These are phyloP conservation scores for Alternaria postmessia DNA, from an alignment of 2,329 filamentous ascomycete species.

Conservation along the genomic window DNA sequence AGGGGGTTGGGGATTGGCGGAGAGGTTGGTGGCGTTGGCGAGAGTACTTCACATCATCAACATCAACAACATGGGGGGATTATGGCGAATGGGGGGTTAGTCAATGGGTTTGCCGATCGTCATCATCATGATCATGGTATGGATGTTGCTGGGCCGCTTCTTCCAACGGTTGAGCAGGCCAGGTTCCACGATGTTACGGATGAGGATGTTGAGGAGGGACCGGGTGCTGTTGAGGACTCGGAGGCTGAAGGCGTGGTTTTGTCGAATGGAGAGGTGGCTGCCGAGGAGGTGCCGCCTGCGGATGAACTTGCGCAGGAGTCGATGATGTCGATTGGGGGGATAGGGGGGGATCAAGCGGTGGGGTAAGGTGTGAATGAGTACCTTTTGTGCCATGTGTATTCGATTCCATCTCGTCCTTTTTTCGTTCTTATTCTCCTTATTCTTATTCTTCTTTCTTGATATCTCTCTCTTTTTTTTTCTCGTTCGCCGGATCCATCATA, in stretches of 20 bases:
- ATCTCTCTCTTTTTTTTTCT: no score
- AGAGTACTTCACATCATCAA: no score
- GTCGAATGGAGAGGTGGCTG: constrained; percentile 18
- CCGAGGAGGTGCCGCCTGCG: constrained; percentile 12
- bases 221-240: constrained; percentile 18
- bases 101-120: neutral
- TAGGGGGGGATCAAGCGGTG: no score
- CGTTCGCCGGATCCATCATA: no score
- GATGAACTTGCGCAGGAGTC: neutral
- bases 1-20: constrained; percentile 57
- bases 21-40: neutral
- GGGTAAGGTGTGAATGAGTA: neutral
- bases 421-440: neutral
- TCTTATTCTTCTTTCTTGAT: neutral
- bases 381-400: neutral
- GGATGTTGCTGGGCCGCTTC: neutral
- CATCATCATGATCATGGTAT: neutral
- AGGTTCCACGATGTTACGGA: constrained; percentile 2
- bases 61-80: no score
- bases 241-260: constrained; percentile 17
- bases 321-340: neutral
- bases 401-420: neutral
- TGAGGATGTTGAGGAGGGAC: constrained; percentile 23
- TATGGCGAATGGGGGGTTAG: neutral
- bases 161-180: constrained; percentile 5